These are phyloP conservation scores for Psidium guajava DNA, from an alignment of 345 rosid genomes.

Conservation along the genomic window DNA sequence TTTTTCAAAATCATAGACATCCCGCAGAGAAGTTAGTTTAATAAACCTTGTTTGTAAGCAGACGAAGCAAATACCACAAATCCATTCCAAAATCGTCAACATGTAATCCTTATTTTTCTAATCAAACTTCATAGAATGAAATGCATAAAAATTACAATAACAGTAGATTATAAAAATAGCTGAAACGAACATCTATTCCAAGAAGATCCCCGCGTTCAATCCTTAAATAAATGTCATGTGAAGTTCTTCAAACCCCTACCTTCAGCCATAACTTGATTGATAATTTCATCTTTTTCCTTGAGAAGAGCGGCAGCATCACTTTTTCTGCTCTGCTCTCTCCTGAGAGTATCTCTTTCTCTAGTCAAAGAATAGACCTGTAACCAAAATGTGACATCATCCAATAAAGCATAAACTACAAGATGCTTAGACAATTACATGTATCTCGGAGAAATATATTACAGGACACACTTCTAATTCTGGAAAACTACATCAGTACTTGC, in stretches of 20 bases:
- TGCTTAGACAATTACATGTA: background rate
- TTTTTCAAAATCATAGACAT: background rate
- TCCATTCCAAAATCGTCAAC: background rate
- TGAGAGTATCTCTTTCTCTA: slow-evolving; percentile 93
- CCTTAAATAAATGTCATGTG: background rate
- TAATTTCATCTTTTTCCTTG: slow-evolving; percentile 98
- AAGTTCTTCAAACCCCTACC: slow-evolving; percentile 37
- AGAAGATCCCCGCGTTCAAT: background rate
- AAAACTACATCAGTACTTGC: background rate
- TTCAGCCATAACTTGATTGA: slow-evolving; percentile 99
- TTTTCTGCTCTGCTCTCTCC: slow-evolving; percentile 91
- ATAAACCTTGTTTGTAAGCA: background rate
- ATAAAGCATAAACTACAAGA: background rate
- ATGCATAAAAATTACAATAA: background rate
- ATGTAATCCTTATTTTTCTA: background rate
- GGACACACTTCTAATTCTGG: background rate
- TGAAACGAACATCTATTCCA: background rate
- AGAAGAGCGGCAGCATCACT: slow-evolving; percentile 97
- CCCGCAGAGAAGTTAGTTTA: background rate
- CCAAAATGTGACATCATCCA: slow-evolving; percentile 1
- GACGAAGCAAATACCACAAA: background rate
- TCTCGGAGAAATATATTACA: background rate
- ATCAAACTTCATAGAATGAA: background rate
- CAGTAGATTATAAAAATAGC: background rate
- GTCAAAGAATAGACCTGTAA: slow-evolving; percentile 88